A percentile compares a stretch with the other conserved stretches of the same genome.
Evolutionary conservation across 495 filamentous ascomycete species (phyloP).

Genomic region (Xylaria nigripes): DNA sequence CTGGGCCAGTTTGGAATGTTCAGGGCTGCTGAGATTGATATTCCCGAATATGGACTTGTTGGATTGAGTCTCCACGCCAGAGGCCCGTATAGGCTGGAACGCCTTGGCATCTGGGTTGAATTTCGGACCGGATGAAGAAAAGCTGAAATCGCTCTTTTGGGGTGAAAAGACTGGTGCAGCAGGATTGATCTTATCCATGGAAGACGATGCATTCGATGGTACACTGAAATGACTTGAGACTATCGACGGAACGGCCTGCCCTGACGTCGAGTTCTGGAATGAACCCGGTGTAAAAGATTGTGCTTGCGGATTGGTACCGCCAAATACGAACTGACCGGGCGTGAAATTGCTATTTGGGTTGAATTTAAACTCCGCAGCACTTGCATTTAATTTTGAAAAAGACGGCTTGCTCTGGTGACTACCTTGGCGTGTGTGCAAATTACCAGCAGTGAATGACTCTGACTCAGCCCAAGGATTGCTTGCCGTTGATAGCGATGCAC

Average conservation of each 20-base stretch:
- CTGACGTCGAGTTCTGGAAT: constrained; percentile 24
- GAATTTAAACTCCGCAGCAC: constrained; percentile 79
- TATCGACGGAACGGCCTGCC: constrained; percentile 23
- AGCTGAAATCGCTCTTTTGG: constrained; percentile 60
- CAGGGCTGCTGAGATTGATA: constrained; percentile 50
- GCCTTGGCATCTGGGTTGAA: constrained; percentile 77
- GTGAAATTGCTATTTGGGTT: constrained; percentile 57
- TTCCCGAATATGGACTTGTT: constrained; percentile 62
- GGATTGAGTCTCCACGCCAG: constrained; percentile 29
- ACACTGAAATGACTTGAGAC: constrained; percentile 34
- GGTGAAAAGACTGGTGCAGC: constrained; percentile 66
- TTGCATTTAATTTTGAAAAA: constrained; percentile 73
- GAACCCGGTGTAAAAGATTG: constrained; percentile 28
- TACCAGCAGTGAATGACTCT: constrained; percentile 28
- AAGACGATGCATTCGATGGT: constrained; percentile 25
- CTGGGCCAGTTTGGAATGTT: constrained; percentile 55
- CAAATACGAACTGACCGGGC: constrained; percentile 50
- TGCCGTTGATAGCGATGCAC: constrained; percentile 33
- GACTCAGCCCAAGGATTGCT: constrained; percentile 47
- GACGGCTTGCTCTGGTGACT: constrained; percentile 59
- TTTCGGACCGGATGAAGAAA: constrained; percentile 55
- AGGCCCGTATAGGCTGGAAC: constrained; percentile 55
- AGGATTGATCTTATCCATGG: constrained; percentile 51
- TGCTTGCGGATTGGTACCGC: constrained; percentile 48
- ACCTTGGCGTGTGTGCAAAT: constrained; percentile 22